phyloP scores from a whole-genome alignment of 176 grass and related monocot genomes.

The Paspalum vaginatum region DNA sequence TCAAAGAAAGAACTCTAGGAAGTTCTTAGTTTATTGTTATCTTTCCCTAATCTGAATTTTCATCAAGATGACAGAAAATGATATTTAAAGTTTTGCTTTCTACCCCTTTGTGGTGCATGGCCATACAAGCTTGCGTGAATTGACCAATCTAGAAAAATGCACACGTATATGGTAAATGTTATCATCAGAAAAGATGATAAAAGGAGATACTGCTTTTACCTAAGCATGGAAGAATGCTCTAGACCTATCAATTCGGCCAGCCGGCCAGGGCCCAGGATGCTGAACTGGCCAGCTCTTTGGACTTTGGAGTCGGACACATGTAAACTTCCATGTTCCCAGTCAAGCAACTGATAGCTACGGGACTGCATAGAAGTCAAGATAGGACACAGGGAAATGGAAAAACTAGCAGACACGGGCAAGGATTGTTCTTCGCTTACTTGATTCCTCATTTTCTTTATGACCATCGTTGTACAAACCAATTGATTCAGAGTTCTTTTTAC shows the following conservation, averaged over 20 bases:
- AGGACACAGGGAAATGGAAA: constrained; percentile 12
- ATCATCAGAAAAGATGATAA: background rate
- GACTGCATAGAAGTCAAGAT: constrained; percentile 33
- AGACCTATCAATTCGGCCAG: background rate
- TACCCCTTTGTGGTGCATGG: background rate
- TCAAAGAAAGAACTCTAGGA: background rate
- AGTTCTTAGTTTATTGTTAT: background rate
- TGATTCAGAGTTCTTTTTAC: background rate
- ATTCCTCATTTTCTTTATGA: background rate
- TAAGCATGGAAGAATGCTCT: constrained; percentile 30
- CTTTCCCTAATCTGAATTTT: background rate
- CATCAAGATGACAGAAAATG: background rate
- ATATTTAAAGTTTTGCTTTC: background rate
- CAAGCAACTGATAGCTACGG: constrained; percentile 31
- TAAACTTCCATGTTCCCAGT: background rate
- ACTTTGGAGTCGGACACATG: too few species aligned
- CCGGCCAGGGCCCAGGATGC: too few species aligned
- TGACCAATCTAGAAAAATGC: too few species aligned
- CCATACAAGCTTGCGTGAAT: background rate
- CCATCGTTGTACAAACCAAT: background rate
- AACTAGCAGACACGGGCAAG: background rate
- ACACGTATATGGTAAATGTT: background rate
- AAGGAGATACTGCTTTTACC: background rate
- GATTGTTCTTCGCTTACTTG: background rate
- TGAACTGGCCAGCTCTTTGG: background rate